Base-by-base conservation (phyloP, 495 filamentous ascomycete genomes). In the Neurospora tetraspora region DNA sequence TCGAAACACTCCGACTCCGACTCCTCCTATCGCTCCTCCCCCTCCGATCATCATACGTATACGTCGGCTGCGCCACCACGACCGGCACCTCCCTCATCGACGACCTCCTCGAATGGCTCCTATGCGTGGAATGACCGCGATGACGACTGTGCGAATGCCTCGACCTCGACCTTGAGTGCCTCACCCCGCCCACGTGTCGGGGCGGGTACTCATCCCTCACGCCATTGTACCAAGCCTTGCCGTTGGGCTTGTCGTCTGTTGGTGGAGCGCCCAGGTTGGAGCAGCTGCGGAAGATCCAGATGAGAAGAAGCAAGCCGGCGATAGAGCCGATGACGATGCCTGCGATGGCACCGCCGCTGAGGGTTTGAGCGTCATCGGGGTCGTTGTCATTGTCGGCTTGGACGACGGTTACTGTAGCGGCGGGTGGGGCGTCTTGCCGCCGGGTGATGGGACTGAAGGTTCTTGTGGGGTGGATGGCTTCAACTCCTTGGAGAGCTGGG, bases 301-400 rank as follows among this genome's bases (percentile, higher is more conserved):
- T 74, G 5, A 90, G 70, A 0, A 89, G 76, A 0, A 90, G 79
- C 1, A 88, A 81, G 8, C 88, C 88, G 68, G 78, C 86, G 69
- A 90, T 86, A 27, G 85, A 84, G 40, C 88, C 88, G 75, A 90
- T 84, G 69, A 90, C 88, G 72, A 89, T 89, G 47, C 88, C 88
- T 1, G 88, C 88, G 53, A 90, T 89, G 2, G 81, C 87, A 31
- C 88, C 88, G 20, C 86, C 83, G 23, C 80, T 81, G 18, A 90
- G 81, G 18, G 80, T 85, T n/a, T 77, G 43, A 5, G 78, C 71
- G 43, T 47, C 65, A 70, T 74, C 31, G 20, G 71, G 70, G 37
- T 72, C 39, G 70, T 71, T 65, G 71, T 12, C 20, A 43, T 14
- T 23, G 45, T 39, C 20, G 38, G 34, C 12, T 18, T 73, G 8